phyloP scores from a whole-genome alignment of 495 filamentous ascomycete species.

The Elaphomyces granulatus region DNA sequence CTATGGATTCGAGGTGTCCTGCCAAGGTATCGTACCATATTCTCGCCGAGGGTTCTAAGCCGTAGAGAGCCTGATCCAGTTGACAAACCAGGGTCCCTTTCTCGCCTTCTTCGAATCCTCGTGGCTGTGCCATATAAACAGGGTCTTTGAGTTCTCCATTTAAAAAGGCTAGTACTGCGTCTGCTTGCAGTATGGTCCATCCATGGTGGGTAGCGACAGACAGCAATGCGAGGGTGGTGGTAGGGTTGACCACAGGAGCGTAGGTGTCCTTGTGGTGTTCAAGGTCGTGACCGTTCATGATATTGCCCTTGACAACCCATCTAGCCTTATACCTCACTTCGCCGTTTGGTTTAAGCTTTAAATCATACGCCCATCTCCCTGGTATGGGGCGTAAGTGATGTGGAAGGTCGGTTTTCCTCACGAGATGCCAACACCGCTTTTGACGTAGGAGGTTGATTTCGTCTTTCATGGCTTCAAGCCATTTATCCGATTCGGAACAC shows the following conservation, averaged over 20 bases:
- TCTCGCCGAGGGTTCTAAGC: not conserved
- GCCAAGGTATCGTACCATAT: constrained; percentile 1
- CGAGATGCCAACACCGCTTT: not conserved
- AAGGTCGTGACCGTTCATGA: not conserved
- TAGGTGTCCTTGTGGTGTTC: not conserved
- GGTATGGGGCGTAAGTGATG: not conserved
- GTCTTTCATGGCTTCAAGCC: not conserved
- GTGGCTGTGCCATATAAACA: not conserved
- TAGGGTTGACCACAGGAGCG: not conserved
- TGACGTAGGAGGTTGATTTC: not conserved
- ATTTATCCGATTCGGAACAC: not conserved
- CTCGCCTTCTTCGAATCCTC: not conserved
- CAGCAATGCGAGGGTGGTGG: not conserved
- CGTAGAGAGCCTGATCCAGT: not conserved
- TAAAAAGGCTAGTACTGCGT: not conserved
- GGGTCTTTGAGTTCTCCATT: not conserved
- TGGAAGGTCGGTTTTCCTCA: not conserved
- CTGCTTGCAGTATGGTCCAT: not conserved
- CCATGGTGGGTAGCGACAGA: not conserved
- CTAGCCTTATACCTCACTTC: not conserved
- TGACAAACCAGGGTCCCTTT: not conserved
- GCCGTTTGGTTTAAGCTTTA: not conserved
- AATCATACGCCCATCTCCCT: not conserved
- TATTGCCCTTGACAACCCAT: not conserved
- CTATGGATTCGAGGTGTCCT: too few relatives aligned